Conservation (phyloP, 2,329 filamentous ascomycete species). For the Verticillium nonalfalfae region DNA sequence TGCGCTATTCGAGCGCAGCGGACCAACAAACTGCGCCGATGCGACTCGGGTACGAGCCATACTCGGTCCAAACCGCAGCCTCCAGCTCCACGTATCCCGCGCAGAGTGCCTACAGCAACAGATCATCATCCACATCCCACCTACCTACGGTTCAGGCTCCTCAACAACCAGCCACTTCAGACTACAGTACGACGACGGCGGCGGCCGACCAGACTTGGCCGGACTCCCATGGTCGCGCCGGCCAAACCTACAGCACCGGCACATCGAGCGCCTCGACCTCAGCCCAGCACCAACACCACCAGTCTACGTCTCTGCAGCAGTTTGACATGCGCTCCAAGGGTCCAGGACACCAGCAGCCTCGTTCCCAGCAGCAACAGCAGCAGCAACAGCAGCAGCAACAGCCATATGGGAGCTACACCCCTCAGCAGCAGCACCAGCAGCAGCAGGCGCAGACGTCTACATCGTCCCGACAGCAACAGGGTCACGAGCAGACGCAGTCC, state of each 20-base stretch:
- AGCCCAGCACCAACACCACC: constrained; percentile 16
- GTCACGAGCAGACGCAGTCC: background rate
- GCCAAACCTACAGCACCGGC: background rate
- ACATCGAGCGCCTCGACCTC: background rate
- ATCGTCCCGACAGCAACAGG: constrained; percentile 1
- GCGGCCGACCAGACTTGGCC: constrained; percentile 12
- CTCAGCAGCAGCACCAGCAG: background rate
- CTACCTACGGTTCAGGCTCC: constrained; percentile 1
- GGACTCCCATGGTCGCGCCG: background rate
- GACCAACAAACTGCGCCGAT: background rate
- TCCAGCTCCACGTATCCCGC: constrained; percentile 12
- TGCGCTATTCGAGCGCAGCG: constrained; percentile 8
- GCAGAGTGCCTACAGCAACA: constrained; percentile 21
- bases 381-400: background rate
- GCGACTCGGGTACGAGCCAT: constrained; percentile 8
- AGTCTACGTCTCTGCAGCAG: constrained; percentile 1
- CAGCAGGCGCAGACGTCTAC: background rate
- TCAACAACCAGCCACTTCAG: background rate
- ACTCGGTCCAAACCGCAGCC: constrained; percentile 8
- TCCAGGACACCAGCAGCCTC: constrained; percentile 8
- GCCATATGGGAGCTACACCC: background rate
- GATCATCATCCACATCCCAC: constrained; percentile 14
- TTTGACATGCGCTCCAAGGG: background rate
- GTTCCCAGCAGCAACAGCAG: background rate
- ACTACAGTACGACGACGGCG: constrained; percentile 9